Percentiles rank a stretch among this genome's conserved stretches.
phyloP scores from a whole-genome alignment of 2,329 filamentous ascomycete species.

The Fusarium tjaetaba region DNA sequence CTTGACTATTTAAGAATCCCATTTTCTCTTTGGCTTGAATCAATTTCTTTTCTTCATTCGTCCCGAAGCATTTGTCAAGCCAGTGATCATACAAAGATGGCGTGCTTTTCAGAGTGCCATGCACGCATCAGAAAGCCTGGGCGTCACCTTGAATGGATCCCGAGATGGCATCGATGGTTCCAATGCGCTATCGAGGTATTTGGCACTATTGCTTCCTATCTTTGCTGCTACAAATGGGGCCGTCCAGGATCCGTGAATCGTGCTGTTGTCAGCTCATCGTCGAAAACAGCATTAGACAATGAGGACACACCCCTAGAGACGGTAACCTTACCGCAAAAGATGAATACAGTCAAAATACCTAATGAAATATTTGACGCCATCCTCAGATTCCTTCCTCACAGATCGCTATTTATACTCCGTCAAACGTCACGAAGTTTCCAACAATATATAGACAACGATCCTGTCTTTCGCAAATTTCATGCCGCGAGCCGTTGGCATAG shows the following conservation, averaged over 20 bases:
- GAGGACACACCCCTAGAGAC: neutral
- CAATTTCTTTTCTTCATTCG: neutral
- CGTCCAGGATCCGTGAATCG: neutral
- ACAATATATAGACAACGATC: neutral
- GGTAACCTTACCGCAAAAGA: neutral
- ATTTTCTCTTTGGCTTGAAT: neutral
- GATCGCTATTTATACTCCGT: neutral
- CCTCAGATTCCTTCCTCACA: neutral
- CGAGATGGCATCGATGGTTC: neutral
- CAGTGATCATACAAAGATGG: neutral
- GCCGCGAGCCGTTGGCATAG: neutral
- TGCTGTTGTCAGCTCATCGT: too few species aligned
- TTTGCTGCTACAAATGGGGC: neutral
- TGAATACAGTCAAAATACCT: neutral
- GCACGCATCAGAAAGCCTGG: neutral
- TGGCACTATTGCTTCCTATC: too few species aligned
- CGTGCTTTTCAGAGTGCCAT: neutral
- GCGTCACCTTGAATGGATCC: neutral
- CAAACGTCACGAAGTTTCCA: neutral
- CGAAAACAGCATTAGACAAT: accelerated
- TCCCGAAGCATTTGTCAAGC: accelerated
- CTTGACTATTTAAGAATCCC: neutral
- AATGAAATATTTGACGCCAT: neutral
- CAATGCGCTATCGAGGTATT: neutral
- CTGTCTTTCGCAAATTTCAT: neutral